Base-by-base conservation (phyloP, 495 filamentous ascomycete species). In the Cercophora samala region DNA sequence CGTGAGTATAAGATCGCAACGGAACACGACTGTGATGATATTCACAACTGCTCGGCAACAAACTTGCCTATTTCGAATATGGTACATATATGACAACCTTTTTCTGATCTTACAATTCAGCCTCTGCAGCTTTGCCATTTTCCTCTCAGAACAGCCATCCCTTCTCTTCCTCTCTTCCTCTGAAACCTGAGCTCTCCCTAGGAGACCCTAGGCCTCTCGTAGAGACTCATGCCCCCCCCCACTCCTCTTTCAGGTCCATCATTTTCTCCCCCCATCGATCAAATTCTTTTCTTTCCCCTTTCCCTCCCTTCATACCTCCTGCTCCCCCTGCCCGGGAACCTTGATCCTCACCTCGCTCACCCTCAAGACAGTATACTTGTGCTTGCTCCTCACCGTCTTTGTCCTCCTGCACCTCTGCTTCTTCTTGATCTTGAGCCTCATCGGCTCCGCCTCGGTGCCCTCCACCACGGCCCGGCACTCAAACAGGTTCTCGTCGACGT, bases 351-450 rank as follows among this genome's bases (percentile, higher is more conserved):
- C 71, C 80, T 97, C 91, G 76, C 88, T 88, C 26, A 98, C 87
- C 77, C 87, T 81, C 82, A 99, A 71, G 0, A 96, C 80, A n/a
- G 96, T 99, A 79, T 88, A 93, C 73, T 83, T 81, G 73, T 96
- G 91, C 85, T 98, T 96, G 81, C 91, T 97, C 77, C 78, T 85
- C 18, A 93, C 88, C 51, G 75, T 82, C 82, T 88, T 90, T 13
- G 87, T 83, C 72, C 88, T 87, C 74, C 96, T 83, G 74, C 89
- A 86, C 81, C 95, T 88, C 79, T 88, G 78, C 87, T 97, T 97
- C 73, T 90, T 98, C 90, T 98, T 98, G 83, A 93, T 86, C 81
- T 91, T 90, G 64, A 91, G 75, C 65, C 92, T 81, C 84, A 97
- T 77, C 56, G 96, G 96, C 84, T 98, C 95, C 37, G 84, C 80